Evolutionary conservation across 148 eudicot species (phyloP).

Genomic region (Chenopodium berlandieri): DNA sequence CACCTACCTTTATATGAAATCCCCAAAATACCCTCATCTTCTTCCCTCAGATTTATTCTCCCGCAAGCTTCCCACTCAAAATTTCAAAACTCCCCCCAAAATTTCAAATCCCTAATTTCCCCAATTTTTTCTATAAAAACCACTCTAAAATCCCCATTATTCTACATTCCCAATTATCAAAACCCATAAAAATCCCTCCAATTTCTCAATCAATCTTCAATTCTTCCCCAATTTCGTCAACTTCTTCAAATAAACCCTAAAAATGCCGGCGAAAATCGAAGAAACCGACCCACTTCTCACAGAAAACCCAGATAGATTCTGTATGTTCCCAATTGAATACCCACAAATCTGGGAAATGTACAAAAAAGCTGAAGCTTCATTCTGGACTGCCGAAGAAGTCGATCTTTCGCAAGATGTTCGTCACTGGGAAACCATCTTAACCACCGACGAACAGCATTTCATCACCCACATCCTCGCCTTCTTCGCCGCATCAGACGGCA

Average conservation of each 20-base stretch:
- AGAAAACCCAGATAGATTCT: slow-evolving; percentile 68
- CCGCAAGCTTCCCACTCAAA: slow-evolving; percentile 7
- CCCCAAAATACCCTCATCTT: background rate
- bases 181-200: background rate
- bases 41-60: background rate
- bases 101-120: background rate
- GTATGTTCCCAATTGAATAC: slow-evolving; percentile 78
- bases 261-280: slow-evolving; percentile 54
- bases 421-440: slow-evolving; percentile 52
- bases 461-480: slow-evolving; percentile 85
- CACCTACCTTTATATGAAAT: background rate
- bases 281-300: slow-evolving; percentile 52
- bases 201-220: background rate
- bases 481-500: slow-evolving; percentile 82
- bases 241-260: background rate
- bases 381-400: slow-evolving; percentile 79
- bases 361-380: slow-evolving; percentile 77
- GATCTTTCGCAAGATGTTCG: slow-evolving; percentile 48
- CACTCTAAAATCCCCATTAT: background rate
- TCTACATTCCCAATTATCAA: background rate
- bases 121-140: background rate
- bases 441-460: slow-evolving; percentile 68
- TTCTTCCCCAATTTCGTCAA: background rate
- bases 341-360: slow-evolving; percentile 83
- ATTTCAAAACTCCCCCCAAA: slow-evolving; percentile 7